These are phyloP conservation scores for Aegilops bicornis DNA, from an alignment of 176 grass and related monocot genomes.

Conservation along the genomic window DNA sequence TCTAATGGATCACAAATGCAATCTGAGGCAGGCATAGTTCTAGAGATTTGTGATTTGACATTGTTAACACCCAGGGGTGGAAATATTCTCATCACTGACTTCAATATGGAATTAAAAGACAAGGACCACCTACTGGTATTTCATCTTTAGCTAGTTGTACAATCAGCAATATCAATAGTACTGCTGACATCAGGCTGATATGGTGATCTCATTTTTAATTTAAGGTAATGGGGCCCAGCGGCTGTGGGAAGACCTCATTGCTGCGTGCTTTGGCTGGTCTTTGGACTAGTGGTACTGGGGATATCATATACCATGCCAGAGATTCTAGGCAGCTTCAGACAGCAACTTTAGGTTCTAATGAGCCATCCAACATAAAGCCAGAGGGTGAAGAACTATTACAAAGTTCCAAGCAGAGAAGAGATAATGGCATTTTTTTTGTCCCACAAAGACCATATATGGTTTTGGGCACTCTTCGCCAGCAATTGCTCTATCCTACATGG, in stretches of 20 bases:
- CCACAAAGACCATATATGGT: constrained; percentile 98
- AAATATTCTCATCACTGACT: constrained; percentile 76
- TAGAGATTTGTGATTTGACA: constrained; percentile 84
- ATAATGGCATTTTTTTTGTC: constrained; percentile 82
- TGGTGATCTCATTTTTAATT: constrained; percentile 20
- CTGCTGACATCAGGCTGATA: neutral
- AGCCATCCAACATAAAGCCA: constrained; percentile 37
- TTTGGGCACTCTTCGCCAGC: constrained; percentile 87
- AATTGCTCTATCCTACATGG: constrained; percentile 97
- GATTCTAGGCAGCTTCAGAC: constrained; percentile 32
- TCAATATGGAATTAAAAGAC: constrained; percentile 70
- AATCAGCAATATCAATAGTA: constrained; percentile 22
- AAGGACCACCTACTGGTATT: constrained; percentile 88
- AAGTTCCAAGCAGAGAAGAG: constrained; percentile 72
- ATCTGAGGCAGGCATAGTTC: constrained; percentile 42
- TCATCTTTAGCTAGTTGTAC: constrained; percentile 12
- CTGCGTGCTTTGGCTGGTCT: constrained; percentile 92
- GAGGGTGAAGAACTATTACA: constrained; percentile 47
- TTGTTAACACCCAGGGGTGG: constrained; percentile 73
- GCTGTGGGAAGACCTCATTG: constrained; percentile 96
- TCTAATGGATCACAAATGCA: constrained; percentile 70
- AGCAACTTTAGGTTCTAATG: constrained; percentile 42
- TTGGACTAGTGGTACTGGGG: constrained; percentile 83
- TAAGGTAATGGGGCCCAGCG: constrained; percentile 97
- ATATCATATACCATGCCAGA: constrained; percentile 70